Conservation (phyloP, 352 stramenopile genomes). For the Pythium grandisporangium region DNA sequence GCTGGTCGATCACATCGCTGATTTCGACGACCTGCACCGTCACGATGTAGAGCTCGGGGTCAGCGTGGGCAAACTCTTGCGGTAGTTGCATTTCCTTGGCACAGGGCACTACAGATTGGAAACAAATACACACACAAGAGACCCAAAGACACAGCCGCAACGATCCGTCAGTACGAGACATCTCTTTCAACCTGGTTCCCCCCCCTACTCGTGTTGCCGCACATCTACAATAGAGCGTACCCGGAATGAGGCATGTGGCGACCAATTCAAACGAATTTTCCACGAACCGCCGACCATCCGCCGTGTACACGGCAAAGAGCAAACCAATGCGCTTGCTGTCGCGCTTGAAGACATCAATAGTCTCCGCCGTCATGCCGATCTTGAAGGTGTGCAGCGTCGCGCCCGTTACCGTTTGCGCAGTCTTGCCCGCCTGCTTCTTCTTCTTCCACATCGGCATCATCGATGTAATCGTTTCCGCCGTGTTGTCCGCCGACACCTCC, state of each 20-base stretch:
- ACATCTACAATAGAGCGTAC: slow-evolving; percentile 9
- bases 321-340: slow-evolving; percentile 44
- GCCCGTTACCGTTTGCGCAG: slow-evolving; percentile 6
- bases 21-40: slow-evolving; percentile 62
- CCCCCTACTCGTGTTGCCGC: too few species aligned
- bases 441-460: too few species aligned
- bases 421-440: background rate
- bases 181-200: too few species aligned
- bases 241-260: slow-evolving; percentile 49
- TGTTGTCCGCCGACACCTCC: background rate
- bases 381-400: slow-evolving; percentile 47
- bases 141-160: background rate
- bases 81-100: slow-evolving; percentile 48
- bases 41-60: slow-evolving; percentile 36
- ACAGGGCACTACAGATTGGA: slow-evolving; percentile 39
- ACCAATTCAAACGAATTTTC: slow-evolving; percentile 52
- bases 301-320: slow-evolving; percentile 42
- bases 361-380: slow-evolving; percentile 58
- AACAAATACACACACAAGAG: background rate
- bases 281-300: slow-evolving; percentile 26
- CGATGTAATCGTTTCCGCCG: slow-evolving; percentile 10
- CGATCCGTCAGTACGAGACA: too few species aligned
- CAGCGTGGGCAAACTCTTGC: slow-evolving; percentile 24
- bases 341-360: slow-evolving; percentile 46
- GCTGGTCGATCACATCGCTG: slow-evolving; percentile 26